Percentiles rank a stretch among this genome's conserved stretches.
These are phyloP conservation scores for Aspergillus costaricaensis DNA, from an alignment of 2,329 filamentous ascomycete genomes.

Conservation along the genomic window DNA sequence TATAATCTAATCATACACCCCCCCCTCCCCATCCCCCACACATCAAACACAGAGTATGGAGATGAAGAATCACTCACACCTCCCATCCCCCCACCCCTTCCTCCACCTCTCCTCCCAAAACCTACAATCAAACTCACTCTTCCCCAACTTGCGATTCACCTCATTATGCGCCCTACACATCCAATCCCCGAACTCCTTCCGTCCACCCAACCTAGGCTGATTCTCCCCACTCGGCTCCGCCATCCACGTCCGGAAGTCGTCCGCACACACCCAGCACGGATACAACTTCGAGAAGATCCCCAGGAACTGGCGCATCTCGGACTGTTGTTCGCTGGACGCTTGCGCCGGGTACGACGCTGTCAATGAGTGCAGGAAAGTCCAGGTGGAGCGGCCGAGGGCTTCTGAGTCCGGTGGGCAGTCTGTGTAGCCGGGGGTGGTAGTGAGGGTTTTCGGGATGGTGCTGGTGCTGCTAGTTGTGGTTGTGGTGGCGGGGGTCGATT, in stretches of 20 bases:
- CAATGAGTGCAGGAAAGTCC: conserved; percentile 91
- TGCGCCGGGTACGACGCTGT: conserved; percentile 78
- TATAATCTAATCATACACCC: neutral
- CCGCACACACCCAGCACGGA: conserved; percentile 92
- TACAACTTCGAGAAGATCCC: conserved; percentile 81
- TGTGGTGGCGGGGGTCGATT: conserved; percentile 28
- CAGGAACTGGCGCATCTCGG: conserved; percentile 76
- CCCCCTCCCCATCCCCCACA: neutral
- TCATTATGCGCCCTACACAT: conserved; percentile 56
- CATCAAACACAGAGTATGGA: too few species aligned
- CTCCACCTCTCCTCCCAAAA: conserved; percentile 94
- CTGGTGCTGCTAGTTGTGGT: conserved; percentile 39
- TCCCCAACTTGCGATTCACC: conserved; percentile 74
- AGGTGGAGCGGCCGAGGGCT: conserved; percentile 78
- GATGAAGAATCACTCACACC: conserved; percentile 55
- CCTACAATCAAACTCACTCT: conserved; percentile 84
- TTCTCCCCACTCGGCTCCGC: conserved; percentile 58
- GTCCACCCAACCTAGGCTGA: conserved; percentile 60
- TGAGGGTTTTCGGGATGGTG: conserved; percentile 38
- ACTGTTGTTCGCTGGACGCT: conserved; percentile 70
- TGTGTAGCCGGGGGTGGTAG: conserved; percentile 19
- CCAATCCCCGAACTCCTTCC: conserved; percentile 52
- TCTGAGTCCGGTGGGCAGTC: conserved; percentile 94
- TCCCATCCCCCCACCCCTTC: conserved; percentile 75
- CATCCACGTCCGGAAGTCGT: conserved; percentile 86